Evolutionary conservation across 768 basidiomycete species (phyloP), one percentile per base, ranked within the genome.

Genomic region (Tulasnella calospora): DNA sequence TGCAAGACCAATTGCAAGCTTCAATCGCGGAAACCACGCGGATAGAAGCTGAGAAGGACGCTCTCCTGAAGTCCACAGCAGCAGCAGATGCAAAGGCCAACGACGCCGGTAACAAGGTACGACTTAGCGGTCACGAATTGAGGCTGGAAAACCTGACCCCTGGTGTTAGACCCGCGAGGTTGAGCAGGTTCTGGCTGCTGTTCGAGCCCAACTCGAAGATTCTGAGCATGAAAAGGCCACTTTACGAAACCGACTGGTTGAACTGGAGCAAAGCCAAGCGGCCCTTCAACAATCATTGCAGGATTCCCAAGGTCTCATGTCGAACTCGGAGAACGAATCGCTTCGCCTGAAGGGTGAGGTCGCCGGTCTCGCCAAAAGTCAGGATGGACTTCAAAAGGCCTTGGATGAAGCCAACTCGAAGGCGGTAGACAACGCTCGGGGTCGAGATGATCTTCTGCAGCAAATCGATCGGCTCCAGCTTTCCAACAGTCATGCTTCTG

Each of bases 71-170:
- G 17, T 41, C 35, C 40, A 30, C 12, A 73, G 46, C n/a, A 21
- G 19, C 38, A 41, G 40, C 72, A 5, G 72, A 73, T 41, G 13
- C 23, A 46, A 17, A 2, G 72, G 72, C 72, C 13, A 46, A 23
- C n/a, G 72, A 73, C 5, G 72, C 72, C n/a, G 35, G 27, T 27
- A 40, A 41, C 7, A 73, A 73, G 72, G 72, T 73, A 15, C 72
- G 72, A 36, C 23, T 46, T 27, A 15, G 27, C 38, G 21, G 46
- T 41, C 40, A 36, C 69, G 21, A 23, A 27, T 27, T 17, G 46
- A n/a, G 40, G 15, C 21, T 17, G 35, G 10, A 23, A 2, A 41
- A 36, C 5, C 72, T 73, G 46, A 73, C 51, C 23, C 12, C 51
- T 23, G 17, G 21, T n/a, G 51, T 23, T 51, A 51, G 51, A 23